Conservation (phyloP, 2,329 filamentous ascomycete species). For the Monosporascus sp. region DNA sequence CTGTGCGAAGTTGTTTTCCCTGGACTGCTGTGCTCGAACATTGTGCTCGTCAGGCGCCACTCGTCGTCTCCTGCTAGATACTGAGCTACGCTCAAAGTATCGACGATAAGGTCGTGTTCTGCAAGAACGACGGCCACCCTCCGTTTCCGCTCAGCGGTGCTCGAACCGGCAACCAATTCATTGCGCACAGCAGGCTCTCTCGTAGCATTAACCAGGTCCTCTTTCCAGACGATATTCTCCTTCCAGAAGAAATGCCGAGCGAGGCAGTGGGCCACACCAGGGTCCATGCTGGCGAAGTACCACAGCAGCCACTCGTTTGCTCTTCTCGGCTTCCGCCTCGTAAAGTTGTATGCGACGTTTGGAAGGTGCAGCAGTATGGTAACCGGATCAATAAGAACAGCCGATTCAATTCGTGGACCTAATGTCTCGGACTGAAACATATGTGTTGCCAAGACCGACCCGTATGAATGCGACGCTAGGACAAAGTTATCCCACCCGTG, state of each 20-base stretch:
- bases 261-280: slow-evolving; percentile 59
- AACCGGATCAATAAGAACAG: slow-evolving; percentile 55
- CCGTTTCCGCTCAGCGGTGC: slow-evolving; percentile 6
- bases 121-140: slow-evolving; percentile 53
- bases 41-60: slow-evolving; percentile 15
- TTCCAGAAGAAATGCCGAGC: slow-evolving; percentile 67
- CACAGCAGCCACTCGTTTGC: slow-evolving; percentile 68
- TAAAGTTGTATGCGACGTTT: slow-evolving; percentile 69
- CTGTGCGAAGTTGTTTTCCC: slow-evolving; percentile 21
- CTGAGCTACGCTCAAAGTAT: slow-evolving; percentile 50
- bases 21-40: slow-evolving; percentile 12
- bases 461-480: slow-evolving; percentile 59
- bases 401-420: slow-evolving; percentile 43
- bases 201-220: slow-evolving; percentile 44
- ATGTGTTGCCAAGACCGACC: slow-evolving; percentile 58
- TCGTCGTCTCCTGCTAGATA: slow-evolving; percentile 45
- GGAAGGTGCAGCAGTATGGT: slow-evolving; percentile 63
- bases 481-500: slow-evolving; percentile 56
- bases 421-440: slow-evolving; percentile 47
- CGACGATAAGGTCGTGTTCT: slow-evolving; percentile 59
- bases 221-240: slow-evolving; percentile 65
- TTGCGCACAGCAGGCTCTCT: slow-evolving; percentile 4
- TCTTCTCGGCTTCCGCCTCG: slow-evolving; percentile 40
- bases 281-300: slow-evolving; percentile 66
- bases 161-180: slow-evolving; percentile 5